phyloP scores from a whole-genome alignment of 345 rosid species.

The Brassica rapa region DNA sequence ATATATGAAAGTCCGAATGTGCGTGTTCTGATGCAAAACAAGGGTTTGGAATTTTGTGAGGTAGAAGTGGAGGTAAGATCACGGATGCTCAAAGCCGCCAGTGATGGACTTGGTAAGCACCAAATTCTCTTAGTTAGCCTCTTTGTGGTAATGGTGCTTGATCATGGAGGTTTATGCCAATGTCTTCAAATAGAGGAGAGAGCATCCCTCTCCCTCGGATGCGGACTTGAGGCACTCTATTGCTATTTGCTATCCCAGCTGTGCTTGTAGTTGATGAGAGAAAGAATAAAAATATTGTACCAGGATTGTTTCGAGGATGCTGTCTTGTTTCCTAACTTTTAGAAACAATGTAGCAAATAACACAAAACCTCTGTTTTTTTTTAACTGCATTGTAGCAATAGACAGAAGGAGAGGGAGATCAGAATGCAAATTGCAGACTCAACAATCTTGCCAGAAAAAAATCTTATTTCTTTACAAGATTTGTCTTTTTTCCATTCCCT shows the following conservation, averaged over 20 bases:
- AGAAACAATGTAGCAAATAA: not conserved
- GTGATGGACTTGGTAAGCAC: not conserved
- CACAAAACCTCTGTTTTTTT: not conserved
- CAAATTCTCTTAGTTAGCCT: not conserved
- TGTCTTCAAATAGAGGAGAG: not conserved
- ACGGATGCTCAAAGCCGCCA: not conserved
- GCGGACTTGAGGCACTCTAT: not conserved
- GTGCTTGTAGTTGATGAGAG: not conserved
- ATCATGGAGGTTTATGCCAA: not conserved
- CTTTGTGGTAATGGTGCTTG: not conserved
- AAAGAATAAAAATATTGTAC: no score
- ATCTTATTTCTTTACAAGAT: slow-evolving; percentile 32
- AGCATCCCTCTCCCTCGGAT: not conserved
- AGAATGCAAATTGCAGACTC: not conserved
- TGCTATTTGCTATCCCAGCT: not conserved
- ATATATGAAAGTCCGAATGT: not conserved
- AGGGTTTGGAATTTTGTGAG: not conserved
- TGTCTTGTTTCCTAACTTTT: not conserved
- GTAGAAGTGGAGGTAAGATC: not conserved
- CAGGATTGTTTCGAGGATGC: not conserved
- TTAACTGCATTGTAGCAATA: not conserved
- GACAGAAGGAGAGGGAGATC: not conserved
- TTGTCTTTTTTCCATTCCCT: not conserved
- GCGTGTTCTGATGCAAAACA: not conserved
- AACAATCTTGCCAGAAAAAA: slow-evolving; percentile 12